phyloP scores from a whole-genome alignment of 2,329 filamentous ascomycete genomes.

The Trichophyton mentagrophytes region DNA sequence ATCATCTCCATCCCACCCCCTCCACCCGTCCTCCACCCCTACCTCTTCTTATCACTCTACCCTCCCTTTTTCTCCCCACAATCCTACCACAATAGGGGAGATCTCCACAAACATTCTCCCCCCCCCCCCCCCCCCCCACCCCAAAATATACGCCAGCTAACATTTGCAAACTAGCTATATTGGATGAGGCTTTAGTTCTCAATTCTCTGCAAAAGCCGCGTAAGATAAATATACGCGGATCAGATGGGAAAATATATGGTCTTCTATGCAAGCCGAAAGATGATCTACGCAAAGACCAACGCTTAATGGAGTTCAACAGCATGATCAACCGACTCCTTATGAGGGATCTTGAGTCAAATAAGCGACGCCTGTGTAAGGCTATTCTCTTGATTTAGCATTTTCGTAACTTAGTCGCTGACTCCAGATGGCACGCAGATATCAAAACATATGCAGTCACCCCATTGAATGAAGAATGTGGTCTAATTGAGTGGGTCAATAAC shows the following conservation, averaged over 20 bases:
- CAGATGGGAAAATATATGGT: slow-evolving; percentile 77
- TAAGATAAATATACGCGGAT: slow-evolving; percentile 75
- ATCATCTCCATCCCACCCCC: no score
- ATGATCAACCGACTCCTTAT: slow-evolving; percentile 96
- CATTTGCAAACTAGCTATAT: slow-evolving; percentile 41
- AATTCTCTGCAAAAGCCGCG: slow-evolving; percentile 86
- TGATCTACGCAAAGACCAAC: slow-evolving; percentile 91
- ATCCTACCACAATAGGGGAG: no score
- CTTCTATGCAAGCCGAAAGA: slow-evolving; percentile 96
- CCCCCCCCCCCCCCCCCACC: no score
- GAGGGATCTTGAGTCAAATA: slow-evolving; percentile 77
- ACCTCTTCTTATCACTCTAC: no score
- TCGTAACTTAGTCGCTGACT: slow-evolving; percentile 6
- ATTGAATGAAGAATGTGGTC: slow-evolving; percentile 90
- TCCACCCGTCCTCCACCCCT: no score
- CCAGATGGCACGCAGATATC: slow-evolving; percentile 44
- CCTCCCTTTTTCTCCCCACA: no score
- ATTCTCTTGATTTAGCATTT: background rate
- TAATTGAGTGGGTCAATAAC: slow-evolving; percentile 97
- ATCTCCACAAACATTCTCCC: no score
- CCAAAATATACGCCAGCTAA: background rate
- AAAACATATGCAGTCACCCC: slow-evolving; percentile 95
- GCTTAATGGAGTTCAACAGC: slow-evolving; percentile 96
- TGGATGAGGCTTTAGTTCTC: slow-evolving; percentile 79
- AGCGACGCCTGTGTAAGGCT: slow-evolving; percentile 58